phyloP scores from a whole-genome alignment of 2,329 filamentous ascomycete genomes.

The Nigrograna mackinnonii region DNA sequence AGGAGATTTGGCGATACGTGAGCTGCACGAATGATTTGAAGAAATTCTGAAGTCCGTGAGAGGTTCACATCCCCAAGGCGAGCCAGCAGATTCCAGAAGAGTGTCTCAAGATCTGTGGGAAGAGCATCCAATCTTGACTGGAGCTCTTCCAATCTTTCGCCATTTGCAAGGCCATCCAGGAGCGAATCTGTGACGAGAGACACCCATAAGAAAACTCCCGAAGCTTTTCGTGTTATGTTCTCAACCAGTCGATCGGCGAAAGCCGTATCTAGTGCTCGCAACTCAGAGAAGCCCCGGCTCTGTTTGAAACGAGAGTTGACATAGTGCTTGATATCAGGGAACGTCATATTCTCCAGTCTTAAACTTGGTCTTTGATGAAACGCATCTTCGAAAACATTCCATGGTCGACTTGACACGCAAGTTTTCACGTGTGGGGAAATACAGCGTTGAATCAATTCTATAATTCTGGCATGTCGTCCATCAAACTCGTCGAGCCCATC shows the following conservation, averaged over 20 bases:
- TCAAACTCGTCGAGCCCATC: conserved; percentile 18
- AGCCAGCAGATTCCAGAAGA: conserved; percentile 3
- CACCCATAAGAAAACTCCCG: conserved; percentile 9
- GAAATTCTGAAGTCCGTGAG: no score
- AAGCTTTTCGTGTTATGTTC: conserved; percentile 3
- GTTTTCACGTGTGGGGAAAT: neutral
- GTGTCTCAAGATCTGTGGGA: conserved; percentile 3
- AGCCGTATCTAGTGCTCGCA: neutral
- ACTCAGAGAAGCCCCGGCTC: neutral
- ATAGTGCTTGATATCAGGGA: neutral
- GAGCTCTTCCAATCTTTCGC: conserved; percentile 1
- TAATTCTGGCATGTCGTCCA: neutral
- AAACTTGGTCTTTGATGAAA: neutral
- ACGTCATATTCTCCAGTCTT: neutral
- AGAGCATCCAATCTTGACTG: conserved; percentile 1
- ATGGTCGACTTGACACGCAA: neutral
- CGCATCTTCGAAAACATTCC: neutral
- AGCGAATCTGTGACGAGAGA: conserved; percentile 5
- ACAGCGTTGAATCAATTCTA: neutral
- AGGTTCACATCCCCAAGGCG: neutral
- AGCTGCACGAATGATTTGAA: conserved; percentile 1
- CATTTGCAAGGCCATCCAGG: conserved; percentile 2
- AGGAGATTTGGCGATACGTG: neutral
- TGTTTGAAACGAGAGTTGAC: neutral
- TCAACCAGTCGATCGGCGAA: neutral